A percentile compares a stretch with the other conserved stretches of the same genome.
These are phyloP conservation scores for Paecilomyces sp. DNA, from an alignment of 2,329 filamentous ascomycete genomes.

Conservation along the genomic window DNA sequence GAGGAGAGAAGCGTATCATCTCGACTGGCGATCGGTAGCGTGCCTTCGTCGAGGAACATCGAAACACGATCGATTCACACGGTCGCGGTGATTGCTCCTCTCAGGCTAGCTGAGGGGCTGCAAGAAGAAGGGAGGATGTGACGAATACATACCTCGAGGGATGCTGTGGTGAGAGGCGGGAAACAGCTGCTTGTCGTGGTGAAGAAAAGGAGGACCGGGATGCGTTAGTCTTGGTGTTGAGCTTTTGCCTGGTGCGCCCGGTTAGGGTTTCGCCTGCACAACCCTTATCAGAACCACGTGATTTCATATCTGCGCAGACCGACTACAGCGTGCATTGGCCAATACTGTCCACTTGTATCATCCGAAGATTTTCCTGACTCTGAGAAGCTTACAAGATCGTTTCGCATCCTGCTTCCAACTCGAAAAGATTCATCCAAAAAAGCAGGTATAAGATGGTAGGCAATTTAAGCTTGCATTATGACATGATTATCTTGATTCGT, in stretches of 20 bases:
- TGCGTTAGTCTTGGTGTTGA: conserved; percentile 10
- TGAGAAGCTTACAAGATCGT: no score
- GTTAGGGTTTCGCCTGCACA: conserved; percentile 18
- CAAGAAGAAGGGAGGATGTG: conserved; percentile 13
- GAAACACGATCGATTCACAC: neutral
- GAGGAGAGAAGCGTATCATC: conserved; percentile 38
- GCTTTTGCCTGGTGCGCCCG: conserved; percentile 23
- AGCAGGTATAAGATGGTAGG: neutral
- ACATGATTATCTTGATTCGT: neutral
- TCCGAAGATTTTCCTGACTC: no score
- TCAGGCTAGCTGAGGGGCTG: conserved; percentile 38
- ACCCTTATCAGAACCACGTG: conserved; percentile 26
- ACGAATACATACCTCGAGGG: conserved; percentile 36
- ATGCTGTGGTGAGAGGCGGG: conserved; percentile 20
- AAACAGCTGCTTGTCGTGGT: conserved; percentile 10
- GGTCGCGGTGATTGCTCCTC: conserved; percentile 32
- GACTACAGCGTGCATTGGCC: neutral
- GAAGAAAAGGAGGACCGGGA: conserved; percentile 8
- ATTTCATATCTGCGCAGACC: conserved; percentile 1
- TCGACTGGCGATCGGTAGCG: conserved; percentile 5
- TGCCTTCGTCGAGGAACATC: neutral
- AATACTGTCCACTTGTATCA: neutral
- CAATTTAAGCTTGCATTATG: no score
- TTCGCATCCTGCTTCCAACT: no score
- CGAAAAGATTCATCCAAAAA: no score